A percentile compares a stretch with the other conserved stretches of the same genome.
Conservation (phyloP, 2,329 filamentous ascomycete genomes). For the Fusarium siculi region DNA sequence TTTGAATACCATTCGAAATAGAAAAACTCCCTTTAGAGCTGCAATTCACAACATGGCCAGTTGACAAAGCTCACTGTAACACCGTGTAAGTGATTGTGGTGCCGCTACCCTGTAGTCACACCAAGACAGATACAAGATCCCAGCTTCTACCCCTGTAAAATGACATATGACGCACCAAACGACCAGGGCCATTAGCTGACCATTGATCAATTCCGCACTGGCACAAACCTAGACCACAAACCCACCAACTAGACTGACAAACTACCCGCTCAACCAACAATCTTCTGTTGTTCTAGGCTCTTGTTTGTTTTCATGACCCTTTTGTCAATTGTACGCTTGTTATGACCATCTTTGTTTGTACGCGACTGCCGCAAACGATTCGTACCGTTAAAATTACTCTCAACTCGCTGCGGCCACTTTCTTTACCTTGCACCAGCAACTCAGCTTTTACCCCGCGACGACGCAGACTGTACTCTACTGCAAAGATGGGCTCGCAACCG, state of each 20-base stretch:
- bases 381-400: background rate
- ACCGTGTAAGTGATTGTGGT: background rate
- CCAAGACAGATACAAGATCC: background rate
- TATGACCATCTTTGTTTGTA: slow-evolving; percentile 10
- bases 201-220: slow-evolving; percentile 17
- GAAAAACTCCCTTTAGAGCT: background rate
- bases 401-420: background rate
- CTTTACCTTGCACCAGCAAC: background rate
- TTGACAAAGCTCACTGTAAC: too few species aligned
- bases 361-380: background rate
- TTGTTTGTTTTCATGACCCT: background rate
- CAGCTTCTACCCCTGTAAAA: slow-evolving; percentile 10
- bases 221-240: slow-evolving; percentile 6
- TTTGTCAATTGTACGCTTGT: slow-evolving; percentile 7
- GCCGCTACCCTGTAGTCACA: slow-evolving; percentile 7
- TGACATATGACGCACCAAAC: slow-evolving; percentile 20
- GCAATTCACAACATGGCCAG: background rate
- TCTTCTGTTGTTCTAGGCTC: slow-evolving; percentile 2
- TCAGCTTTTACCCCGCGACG: slow-evolving; percentile 28
- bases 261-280: background rate
- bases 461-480: background rate
- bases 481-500: slow-evolving; percentile 46
- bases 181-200: slow-evolving; percentile 19
- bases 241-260: background rate
- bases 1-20: too few species aligned